Evolutionary conservation across 116 monocot species (phyloP).

Genomic region (Trichopus zeylanicus): DNA sequence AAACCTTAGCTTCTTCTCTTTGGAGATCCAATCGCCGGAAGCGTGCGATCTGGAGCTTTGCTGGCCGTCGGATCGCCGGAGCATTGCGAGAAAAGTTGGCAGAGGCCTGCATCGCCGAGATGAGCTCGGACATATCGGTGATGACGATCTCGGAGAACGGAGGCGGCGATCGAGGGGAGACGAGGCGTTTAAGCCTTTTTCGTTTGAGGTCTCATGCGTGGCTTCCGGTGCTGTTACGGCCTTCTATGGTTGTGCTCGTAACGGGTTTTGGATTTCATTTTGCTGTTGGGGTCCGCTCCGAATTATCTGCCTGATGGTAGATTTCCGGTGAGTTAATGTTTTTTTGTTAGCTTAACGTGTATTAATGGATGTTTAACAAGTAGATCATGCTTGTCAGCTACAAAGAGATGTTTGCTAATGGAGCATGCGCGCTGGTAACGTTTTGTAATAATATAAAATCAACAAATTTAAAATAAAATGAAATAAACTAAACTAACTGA

Average conservation of each 20-base stretch:
- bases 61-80: not conserved
- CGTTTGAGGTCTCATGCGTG: conserved; percentile 2
- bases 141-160: conserved; percentile 6
- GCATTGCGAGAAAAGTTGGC: not conserved
- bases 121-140: conserved; percentile 1
- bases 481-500: too few species aligned
- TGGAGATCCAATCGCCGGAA: too few species aligned
- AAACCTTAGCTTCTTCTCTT: too few species aligned
- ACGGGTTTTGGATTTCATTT: not conserved
- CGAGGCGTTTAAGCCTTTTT: conserved; percentile 22
- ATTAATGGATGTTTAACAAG: too few species aligned
- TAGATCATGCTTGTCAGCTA: too few species aligned
- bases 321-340: too few species aligned
- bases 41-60: conserved; percentile 7
- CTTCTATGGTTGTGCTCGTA: not conserved
- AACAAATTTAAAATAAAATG: too few species aligned
- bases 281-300: not conserved
- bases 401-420: too few species aligned
- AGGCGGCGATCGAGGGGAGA: not conserved
- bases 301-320: not conserved
- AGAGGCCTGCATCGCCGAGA: conserved; percentile 3
- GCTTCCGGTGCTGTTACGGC: not conserved
- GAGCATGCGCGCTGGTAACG: too few species aligned
- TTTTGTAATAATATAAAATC: too few species aligned
- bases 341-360: too few species aligned